These are phyloP conservation scores for Symbiodinium natans DNA, from an alignment of 73 alveolate genomes.

Conservation along the genomic window DNA sequence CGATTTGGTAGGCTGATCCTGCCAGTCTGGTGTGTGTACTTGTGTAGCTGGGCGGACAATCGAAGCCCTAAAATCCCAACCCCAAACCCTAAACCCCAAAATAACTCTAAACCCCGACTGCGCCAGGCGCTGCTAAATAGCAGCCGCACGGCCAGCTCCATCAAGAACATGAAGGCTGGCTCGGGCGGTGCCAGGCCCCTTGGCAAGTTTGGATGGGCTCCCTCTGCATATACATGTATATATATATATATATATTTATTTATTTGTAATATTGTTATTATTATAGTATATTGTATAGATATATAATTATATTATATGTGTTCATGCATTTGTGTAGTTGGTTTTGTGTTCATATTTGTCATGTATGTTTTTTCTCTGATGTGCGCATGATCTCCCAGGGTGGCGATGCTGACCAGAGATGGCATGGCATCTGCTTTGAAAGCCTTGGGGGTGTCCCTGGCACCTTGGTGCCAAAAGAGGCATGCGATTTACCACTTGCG, in stretches of 20 bases:
- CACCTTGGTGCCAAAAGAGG: background rate
- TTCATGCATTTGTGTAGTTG: no score
- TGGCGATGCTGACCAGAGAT: conserved; percentile 69
- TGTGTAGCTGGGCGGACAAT: no score
- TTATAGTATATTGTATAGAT: no score
- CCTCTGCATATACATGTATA: background rate
- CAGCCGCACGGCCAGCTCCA: background rate
- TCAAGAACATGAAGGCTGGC: conserved; percentile 1
- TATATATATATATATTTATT: background rate
- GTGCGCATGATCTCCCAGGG: background rate
- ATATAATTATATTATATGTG: no score
- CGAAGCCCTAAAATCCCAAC: no score
- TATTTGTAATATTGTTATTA: background rate
- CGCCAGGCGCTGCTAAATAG: background rate
- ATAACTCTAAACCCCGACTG: no score
- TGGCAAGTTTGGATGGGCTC: background rate
- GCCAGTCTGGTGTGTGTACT: no score
- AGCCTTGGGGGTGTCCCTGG: conserved; percentile 72
- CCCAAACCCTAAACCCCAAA: no score
- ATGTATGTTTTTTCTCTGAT: no score
- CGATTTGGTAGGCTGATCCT: no score
- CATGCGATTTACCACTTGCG: background rate
- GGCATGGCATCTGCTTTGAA: conserved; percentile 80
- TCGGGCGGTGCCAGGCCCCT: background rate
- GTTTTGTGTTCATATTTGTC: no score